These are phyloP conservation scores for Spergularia bocconei DNA, from an alignment of 148 eudicot genomes.

Conservation along the genomic window DNA sequence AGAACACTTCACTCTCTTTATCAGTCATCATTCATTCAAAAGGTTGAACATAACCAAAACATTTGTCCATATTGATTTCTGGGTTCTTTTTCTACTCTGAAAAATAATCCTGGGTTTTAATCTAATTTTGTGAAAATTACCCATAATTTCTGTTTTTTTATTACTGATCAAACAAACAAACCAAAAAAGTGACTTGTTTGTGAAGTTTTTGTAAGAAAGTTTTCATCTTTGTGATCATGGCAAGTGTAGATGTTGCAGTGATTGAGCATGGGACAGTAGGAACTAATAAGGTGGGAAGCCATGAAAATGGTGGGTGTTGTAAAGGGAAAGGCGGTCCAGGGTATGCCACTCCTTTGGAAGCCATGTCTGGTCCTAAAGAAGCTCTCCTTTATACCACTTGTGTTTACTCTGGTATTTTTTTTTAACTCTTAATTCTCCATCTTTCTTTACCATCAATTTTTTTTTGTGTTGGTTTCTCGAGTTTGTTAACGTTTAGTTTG, in stretches of 20 bases:
- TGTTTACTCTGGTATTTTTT: slow-evolving; percentile 58
- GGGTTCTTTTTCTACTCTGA: too few relatives aligned
- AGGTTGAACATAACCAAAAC: neutral
- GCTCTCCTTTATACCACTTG: slow-evolving; percentile 82
- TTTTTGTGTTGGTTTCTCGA: neutral
- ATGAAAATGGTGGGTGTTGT: slow-evolving; percentile 25
- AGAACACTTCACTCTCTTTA: neutral
- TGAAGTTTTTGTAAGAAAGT: slow-evolving; percentile 1
- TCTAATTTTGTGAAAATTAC: too few relatives aligned
- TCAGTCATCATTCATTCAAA: neutral
- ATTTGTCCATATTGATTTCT: too few relatives aligned
- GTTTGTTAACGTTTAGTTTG: neutral
- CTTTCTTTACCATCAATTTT: neutral
- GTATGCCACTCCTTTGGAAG: slow-evolving; percentile 78
- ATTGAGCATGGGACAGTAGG: slow-evolving; percentile 29
- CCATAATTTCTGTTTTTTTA: too few relatives aligned
- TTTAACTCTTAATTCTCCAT: neutral
- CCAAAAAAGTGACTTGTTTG: too few relatives aligned
- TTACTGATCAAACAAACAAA: too few relatives aligned
- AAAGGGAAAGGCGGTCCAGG: slow-evolving; percentile 65
- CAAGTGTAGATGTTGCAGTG: slow-evolving; percentile 39
- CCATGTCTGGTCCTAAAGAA: slow-evolving; percentile 87
- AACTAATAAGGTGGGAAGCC: slow-evolving; percentile 12
- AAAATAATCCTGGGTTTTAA: too few relatives aligned
- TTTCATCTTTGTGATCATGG: slow-evolving; percentile 19